Conservation (phyloP, 345 rosid genomes). For the Brassica cretica region DNA sequence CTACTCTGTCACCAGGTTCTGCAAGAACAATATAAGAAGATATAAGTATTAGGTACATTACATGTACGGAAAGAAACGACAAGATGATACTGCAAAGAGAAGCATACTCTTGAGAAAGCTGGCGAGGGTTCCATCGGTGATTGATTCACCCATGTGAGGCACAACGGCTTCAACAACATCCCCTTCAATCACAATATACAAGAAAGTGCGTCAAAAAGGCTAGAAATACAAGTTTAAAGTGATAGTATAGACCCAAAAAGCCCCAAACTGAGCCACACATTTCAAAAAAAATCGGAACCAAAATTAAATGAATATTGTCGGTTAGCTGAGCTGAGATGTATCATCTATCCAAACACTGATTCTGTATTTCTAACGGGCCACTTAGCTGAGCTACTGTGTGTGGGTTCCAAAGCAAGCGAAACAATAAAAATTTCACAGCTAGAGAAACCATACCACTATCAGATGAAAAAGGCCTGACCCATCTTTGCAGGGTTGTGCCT, state of each 20-base stretch:
- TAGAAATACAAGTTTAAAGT: background rate
- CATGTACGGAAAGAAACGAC: background rate
- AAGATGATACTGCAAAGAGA: conserved; percentile 10
- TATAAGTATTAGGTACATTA: background rate
- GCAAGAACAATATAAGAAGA: conserved; percentile 25
- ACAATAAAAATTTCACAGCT: background rate
- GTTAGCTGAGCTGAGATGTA: background rate
- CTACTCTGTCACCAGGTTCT: conserved; percentile 95
- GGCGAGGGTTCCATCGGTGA: conserved; percentile 82
- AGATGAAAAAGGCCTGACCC: conserved; percentile 64
- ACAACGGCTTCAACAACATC: conserved; percentile 75
- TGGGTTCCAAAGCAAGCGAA: background rate
- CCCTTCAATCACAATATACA: conserved; percentile 45
- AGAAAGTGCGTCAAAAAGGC: conserved; percentile 14
- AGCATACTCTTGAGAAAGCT: conserved; percentile 68
- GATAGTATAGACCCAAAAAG: background rate
- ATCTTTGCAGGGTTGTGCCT: conserved; percentile 43
- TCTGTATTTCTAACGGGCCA: background rate
- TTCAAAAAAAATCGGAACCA: conserved; percentile 1
- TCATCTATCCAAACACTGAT: background rate
- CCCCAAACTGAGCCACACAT: background rate
- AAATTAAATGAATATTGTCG: conserved; percentile 3
- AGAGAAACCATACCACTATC: conserved; percentile 52
- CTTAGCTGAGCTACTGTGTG: background rate
- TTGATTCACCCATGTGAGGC: conserved; percentile 92